Evolutionary conservation across 495 filamentous ascomycete genomes (phyloP), one percentile per base, ranked within the genome.

Genomic region (Aspergillus incahuasiensis): DNA sequence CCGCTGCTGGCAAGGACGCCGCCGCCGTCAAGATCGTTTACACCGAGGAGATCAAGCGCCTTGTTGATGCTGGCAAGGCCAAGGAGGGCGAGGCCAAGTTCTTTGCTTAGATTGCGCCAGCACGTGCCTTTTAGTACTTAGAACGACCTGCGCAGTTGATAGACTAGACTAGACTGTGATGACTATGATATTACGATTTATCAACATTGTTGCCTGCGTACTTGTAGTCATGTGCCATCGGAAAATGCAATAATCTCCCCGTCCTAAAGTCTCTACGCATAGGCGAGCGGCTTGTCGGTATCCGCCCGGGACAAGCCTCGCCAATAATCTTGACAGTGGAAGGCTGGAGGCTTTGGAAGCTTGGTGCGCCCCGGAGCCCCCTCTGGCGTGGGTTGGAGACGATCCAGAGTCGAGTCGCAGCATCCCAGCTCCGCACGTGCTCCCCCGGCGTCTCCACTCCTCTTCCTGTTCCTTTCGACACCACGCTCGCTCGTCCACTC

Each of bases 1-100:
- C 82, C 58, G 56, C 64, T 25, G 69, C 73, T 57, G 82, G 80
- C 54, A 80, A 79, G 68, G 78, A 80, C 52, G 72, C 61, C 54
- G 66, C 63, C 57, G 87, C 81, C 28, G 76, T 89, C 48, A 91
- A 87, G 81, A 71, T 82, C 49, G 82, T 81, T 5, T 85, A 82
- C 57, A 75, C 85, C 57, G 83, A 77, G 41, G 88, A 95, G 78
- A 84, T 84, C 45, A 81, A 87, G 81, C 73, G 84, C 38, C 80
- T 95, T 20, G 79, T 88, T 47, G 85, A 68, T 19, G 87, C 84
- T 60, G 89, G 90, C 54, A 96, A 92, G 82, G 71, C 92, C 38
- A 92, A 91, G 82, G 86, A 86, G 19, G 83, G 83, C 25, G 91
- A 96, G 68, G 62, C 68, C 62, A 77, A 83, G 55, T 60, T 82